Percentiles rank a stretch among this genome's conserved stretches.
Evolutionary conservation across 192 early-diverging fungal species (phyloP).

Genomic region (Backusella psychrophila): DNA sequence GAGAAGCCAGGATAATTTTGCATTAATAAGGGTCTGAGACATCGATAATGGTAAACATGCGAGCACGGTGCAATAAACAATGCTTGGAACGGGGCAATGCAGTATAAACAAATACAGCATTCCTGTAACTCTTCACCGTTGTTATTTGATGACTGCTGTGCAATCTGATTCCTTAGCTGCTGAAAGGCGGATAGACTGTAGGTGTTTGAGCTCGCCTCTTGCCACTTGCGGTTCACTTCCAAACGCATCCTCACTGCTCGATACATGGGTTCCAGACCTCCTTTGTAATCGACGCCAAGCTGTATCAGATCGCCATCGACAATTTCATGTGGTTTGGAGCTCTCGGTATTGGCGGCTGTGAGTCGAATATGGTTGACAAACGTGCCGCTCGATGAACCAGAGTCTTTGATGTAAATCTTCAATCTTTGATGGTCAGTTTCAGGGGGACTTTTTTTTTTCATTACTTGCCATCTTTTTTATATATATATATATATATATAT

Average conservation of each 20-base stretch:
- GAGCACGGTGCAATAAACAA: slow-evolving; percentile 86
- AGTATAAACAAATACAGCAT: slow-evolving; percentile 85
- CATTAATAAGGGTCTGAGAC: slow-evolving; percentile 67
- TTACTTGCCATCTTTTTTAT: background rate
- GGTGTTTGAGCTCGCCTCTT: slow-evolving; percentile 40
- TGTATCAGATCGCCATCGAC: slow-evolving; percentile 84
- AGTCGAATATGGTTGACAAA: slow-evolving; percentile 88
- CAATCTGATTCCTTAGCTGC: slow-evolving; percentile 11
- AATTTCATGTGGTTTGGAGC: slow-evolving; percentile 60
- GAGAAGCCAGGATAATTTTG: slow-evolving; percentile 67
- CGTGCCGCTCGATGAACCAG: slow-evolving; percentile 85
- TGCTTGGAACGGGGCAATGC: slow-evolving; percentile 77
- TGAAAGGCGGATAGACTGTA: slow-evolving; percentile 39
- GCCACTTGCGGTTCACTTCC: slow-evolving; percentile 57
- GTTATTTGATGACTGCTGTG: background rate
- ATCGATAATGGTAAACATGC: slow-evolving; percentile 86
- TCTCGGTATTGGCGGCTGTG: slow-evolving; percentile 73
- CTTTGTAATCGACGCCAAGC: slow-evolving; percentile 90
- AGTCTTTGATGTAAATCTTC: slow-evolving; percentile 82
- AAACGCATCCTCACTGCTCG: slow-evolving; percentile 78
- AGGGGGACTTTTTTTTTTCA: background rate
- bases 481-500: no score
- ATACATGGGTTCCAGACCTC: slow-evolving; percentile 77
- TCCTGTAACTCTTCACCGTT: slow-evolving; percentile 40
- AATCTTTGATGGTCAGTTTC: background rate